phyloP scores from a whole-genome alignment of 2,329 filamentous ascomycete species.

The Penicillium decumbens region DNA sequence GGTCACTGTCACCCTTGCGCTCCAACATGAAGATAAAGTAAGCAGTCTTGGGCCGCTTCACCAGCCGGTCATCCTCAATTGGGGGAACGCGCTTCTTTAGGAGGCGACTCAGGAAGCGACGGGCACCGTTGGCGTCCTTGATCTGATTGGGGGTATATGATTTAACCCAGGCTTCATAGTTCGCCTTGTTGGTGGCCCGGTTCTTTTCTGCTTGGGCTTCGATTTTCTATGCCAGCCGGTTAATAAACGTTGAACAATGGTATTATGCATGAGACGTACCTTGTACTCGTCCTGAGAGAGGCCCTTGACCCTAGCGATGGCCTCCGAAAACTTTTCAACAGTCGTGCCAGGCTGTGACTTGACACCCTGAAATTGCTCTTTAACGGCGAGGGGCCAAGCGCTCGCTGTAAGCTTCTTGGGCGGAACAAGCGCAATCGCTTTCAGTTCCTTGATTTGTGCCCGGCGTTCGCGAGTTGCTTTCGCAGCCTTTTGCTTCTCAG shows the following conservation, averaged over 20 bases:
- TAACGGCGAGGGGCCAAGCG: conserved; percentile 22
- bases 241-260: not conserved
- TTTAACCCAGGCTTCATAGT: conserved; percentile 53
- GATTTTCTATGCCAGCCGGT: conserved; percentile 45
- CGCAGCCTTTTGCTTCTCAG: conserved; percentile 29
- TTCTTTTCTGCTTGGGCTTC: conserved; percentile 49
- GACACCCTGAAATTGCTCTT: conserved; percentile 16
- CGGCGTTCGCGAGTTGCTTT: conserved; percentile 30
- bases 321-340: conserved; percentile 19
- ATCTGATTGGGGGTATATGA: conserved; percentile 55
- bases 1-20: conserved; percentile 47
- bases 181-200: conserved; percentile 41
- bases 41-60: conserved; percentile 41
- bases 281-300: conserved; percentile 20
- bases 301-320: conserved; percentile 12
- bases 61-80: conserved; percentile 53
- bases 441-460: conserved; percentile 32
- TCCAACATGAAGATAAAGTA: conserved; percentile 47
- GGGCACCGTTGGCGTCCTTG: conserved; percentile 55
- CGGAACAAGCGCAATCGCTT: conserved; percentile 29
- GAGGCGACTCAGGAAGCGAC: conserved; percentile 34
- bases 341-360: not conserved
- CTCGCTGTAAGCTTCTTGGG: conserved; percentile 35
- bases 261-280: conserved; percentile 10
- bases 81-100: conserved; percentile 13